phyloP scores from a whole-genome alignment of 768 basidiomycete genomes.

The Suillus variegatus region DNA sequence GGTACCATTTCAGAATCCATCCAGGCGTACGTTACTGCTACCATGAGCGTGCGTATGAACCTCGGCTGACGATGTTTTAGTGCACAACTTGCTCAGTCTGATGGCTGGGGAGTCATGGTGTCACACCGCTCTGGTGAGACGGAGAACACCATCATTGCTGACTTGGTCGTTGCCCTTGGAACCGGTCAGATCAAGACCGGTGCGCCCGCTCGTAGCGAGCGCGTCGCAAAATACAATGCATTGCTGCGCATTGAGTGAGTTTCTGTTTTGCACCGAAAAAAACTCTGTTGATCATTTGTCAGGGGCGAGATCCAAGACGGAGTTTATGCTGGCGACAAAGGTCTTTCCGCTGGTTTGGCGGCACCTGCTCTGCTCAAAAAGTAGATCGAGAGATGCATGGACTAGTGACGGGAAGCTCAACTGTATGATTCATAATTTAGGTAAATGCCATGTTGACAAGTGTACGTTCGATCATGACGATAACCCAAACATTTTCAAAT shows the following conservation, averaged over 20 bases:
- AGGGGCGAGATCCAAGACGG: conserved; percentile 79
- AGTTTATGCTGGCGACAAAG: conserved; percentile 75
- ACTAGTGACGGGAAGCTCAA: conserved; percentile 9
- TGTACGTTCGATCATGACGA: conserved; percentile 25
- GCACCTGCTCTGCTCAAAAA: conserved; percentile 74
- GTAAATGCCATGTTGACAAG: conserved; percentile 18
- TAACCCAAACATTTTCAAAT: not conserved
- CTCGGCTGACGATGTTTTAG: conserved; percentile 38
- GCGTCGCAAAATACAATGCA: conserved; percentile 93
- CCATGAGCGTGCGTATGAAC: conserved; percentile 9
- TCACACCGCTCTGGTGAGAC: conserved; percentile 99
- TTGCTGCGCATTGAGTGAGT: conserved; percentile 89
- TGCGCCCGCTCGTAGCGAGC: conserved; percentile 94
- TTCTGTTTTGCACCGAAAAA: conserved; percentile 9
- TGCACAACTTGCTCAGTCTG: conserved; percentile 93
- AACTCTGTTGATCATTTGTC: conserved; percentile 13
- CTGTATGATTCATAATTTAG: conserved; percentile 31
- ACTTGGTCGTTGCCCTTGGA: conserved; percentile 91
- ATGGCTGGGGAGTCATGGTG: conserved; percentile 99
- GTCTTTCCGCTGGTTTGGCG: conserved; percentile 75
- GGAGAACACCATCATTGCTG: conserved; percentile 95
- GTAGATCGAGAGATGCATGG: conserved; percentile 32
- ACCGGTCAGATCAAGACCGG: conserved; percentile 98
- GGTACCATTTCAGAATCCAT: conserved; percentile 99
- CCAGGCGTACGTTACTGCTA: conserved; percentile 74